Conservation (phyloP, 305 asterid species). For the Nicotiana rustica region DNA sequence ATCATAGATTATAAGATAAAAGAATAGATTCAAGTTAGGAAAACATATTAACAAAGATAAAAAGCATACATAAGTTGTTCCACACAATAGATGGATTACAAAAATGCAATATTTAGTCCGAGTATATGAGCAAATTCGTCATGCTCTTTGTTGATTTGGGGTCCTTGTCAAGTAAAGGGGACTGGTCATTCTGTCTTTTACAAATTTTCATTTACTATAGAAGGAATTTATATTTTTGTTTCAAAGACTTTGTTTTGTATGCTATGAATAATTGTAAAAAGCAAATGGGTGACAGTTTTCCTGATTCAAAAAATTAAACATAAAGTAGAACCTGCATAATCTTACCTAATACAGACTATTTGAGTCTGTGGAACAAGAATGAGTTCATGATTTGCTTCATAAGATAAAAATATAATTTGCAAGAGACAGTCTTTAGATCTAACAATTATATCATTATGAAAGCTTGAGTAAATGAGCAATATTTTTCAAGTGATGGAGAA, state of each 20-base stretch:
- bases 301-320: background rate
- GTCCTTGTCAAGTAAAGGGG: background rate
- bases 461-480: background rate
- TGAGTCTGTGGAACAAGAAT: conserved; percentile 5
- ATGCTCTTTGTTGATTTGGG: background rate
- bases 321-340: background rate
- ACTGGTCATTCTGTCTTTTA: background rate
- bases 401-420: background rate
- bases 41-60: background rate
- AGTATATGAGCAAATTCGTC: background rate
- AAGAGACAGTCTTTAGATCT: background rate
- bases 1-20: background rate
- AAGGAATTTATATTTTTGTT: background rate
- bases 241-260: background rate
- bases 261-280: background rate
- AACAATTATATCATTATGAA: background rate
- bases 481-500: conserved; percentile 5
- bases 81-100: background rate
- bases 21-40: background rate
- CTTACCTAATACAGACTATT: conserved; percentile 2
- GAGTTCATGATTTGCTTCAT: background rate
- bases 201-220: background rate
- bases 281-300: background rate
- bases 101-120: background rate
- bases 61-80: background rate